phyloP scores from a whole-genome alignment of 257 asterid species.

The Forsythia suspensa region DNA sequence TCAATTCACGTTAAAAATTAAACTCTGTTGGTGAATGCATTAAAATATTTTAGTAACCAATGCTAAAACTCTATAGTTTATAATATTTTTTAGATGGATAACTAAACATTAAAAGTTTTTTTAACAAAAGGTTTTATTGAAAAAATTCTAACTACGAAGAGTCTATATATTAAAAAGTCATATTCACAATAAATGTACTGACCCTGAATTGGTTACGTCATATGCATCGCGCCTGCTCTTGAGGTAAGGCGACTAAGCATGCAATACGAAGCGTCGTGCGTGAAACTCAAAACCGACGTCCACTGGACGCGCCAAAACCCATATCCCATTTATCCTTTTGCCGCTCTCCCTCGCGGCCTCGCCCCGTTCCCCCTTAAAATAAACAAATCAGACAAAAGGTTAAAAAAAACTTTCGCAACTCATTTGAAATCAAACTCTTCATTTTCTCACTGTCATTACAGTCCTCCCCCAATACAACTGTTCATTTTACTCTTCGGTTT shows the following conservation, averaged over 20 bases:
- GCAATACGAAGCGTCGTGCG: too few relatives aligned
- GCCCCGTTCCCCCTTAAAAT: background rate
- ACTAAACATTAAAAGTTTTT: too few relatives aligned
- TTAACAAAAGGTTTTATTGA: too few relatives aligned
- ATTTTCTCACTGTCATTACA: slow-evolving; percentile 4
- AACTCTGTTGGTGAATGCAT: too few relatives aligned
- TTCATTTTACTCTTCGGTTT: background rate
- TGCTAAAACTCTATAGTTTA: too few relatives aligned
- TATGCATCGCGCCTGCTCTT: background rate
- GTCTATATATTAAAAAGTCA: too few relatives aligned
- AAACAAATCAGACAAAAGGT: background rate
- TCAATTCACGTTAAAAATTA: too few relatives aligned
- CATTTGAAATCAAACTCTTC: slow-evolving; percentile 25
- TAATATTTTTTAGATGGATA: too few relatives aligned
- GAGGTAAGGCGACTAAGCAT: background rate
- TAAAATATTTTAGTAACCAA: too few relatives aligned
- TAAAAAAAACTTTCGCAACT: slow-evolving; percentile 8
- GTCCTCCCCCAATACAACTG: slow-evolving; percentile 1
- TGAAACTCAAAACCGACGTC: too few relatives aligned
- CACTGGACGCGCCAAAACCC: slow-evolving; percentile 33
- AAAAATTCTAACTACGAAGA: too few relatives aligned
- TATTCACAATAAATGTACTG: too few relatives aligned
- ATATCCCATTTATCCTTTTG: slow-evolving; percentile 30
- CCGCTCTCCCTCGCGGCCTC: slow-evolving; percentile 43
- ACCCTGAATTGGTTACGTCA: background rate